Evolutionary conservation across 352 stramenopile species (phyloP).

Genomic region (Globisporangium cylindrosporum): DNA sequence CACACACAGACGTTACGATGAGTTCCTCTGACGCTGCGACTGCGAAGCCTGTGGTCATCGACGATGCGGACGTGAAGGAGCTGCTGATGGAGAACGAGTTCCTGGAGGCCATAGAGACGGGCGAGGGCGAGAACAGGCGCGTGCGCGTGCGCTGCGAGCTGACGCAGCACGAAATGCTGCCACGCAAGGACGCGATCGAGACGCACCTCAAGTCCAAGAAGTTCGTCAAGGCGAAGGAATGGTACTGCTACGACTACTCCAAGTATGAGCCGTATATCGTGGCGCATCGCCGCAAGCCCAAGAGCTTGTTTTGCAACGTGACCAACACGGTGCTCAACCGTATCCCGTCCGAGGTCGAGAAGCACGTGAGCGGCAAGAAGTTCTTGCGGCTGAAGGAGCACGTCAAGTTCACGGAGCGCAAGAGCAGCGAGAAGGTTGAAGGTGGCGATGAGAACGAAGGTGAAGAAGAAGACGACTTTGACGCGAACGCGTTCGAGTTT

Average conservation of each 20-base stretch:
- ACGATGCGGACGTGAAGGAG: conserved; percentile 30
- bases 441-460: conserved; percentile 36
- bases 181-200: conserved; percentile 54
- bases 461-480: conserved; percentile 48
- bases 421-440: conserved; percentile 26
- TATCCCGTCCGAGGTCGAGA: conserved; percentile 87
- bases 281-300: conserved; percentile 73
- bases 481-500: conserved; percentile 83
- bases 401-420: conserved; percentile 39
- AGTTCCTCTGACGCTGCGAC: neutral
- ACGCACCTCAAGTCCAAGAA: conserved; percentile 75
- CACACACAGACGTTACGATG: neutral
- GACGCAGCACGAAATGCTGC: conserved; percentile 80
- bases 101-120: conserved; percentile 48
- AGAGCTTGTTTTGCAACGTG: conserved; percentile 88
- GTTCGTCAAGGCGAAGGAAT: conserved; percentile 77
- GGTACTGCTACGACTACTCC: conserved; percentile 89
- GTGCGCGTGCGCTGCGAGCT: conserved; percentile 68
- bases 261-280: conserved; percentile 92
- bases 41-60: conserved; percentile 28
- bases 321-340: conserved; percentile 85
- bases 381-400: conserved; percentile 81
- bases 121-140: conserved; percentile 41
- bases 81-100: conserved; percentile 50
- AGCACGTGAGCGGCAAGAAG: conserved; percentile 86